Base-by-base conservation (phyloP, 768 basidiomycete species). In the Boletus subcaerulescens region DNA sequence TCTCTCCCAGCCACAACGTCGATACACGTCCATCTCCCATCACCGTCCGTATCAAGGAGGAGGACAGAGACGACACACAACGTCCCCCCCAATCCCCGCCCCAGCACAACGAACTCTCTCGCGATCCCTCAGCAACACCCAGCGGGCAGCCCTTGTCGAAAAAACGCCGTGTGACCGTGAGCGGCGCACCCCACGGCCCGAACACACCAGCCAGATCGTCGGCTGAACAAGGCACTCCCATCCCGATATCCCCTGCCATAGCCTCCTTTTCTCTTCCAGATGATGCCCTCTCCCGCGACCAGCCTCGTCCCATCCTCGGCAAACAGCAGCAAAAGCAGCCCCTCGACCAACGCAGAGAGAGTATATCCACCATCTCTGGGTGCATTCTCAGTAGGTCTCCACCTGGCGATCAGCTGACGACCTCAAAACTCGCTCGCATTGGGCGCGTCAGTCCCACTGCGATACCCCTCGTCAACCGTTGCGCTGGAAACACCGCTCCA, bases 291-390 rank as follows among this genome's bases (percentile, higher is more conserved):
- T 6, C 24, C 24, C 77, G 58, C 52, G 52, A 60, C 35, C 58
- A 59, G 18, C 43, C 48, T 7, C 59, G 85, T 65, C 81, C 83
- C 18, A 81, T 81, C 74, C 75, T 85, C 55, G 70, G 82, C 46
- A 89, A 87, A 63, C 86, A 85, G 67, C 84, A 84, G 60, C 89
- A 86, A 69, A 84, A 88, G 69, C 80, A 83, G 45, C 73, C 85
- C 53, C 82, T 85, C 51, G 85, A 89, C 67, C 85, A 86, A 70
- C 80, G 86, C 46, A 73, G 88, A 59, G 85, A 80, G 11, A 85
- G 85, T 65, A 71, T 73, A 31, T 49, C 64, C 9, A 70, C 24
- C 24, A 6, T 24, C 24, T 24, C 24, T 24, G 24, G 77, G 41
- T 38, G 55, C 44, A 61, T 69, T 29, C 65, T 69, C 56, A 62